A percentile compares a stretch with the other conserved stretches of the same genome.
Conservation (phyloP, 2,329 filamentous ascomycete species). For the Colletotrichum liaoningense region DNA sequence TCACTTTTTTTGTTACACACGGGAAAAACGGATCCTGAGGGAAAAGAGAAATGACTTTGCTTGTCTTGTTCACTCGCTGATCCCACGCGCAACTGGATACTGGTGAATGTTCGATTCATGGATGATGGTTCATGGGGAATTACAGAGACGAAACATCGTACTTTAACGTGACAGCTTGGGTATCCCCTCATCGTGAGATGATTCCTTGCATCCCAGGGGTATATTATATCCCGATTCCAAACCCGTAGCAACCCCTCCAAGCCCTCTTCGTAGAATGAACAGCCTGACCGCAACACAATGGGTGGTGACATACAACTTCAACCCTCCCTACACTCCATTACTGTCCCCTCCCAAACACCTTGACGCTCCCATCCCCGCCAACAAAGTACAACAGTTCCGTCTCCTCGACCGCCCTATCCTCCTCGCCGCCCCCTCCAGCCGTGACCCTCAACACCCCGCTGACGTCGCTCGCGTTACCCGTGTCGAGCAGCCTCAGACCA, state of each 20-base stretch:
- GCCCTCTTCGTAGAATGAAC: not conserved
- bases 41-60: conserved; percentile 30
- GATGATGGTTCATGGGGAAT: too few relatives aligned
- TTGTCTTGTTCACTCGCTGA: conserved; percentile 5
- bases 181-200: too few relatives aligned
- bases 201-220: too few relatives aligned
- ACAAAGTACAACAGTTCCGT: conserved; percentile 87
- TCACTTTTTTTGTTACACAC: conserved; percentile 18
- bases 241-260: not conserved
- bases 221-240: too few relatives aligned
- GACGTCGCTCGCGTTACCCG: conserved; percentile 89
- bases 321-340: not conserved
- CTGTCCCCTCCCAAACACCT: conserved; percentile 86
- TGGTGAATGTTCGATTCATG: not conserved
- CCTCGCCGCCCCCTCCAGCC: conserved; percentile 54
- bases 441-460: conserved; percentile 88
- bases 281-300: too few relatives aligned
- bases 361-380: conserved; percentile 80
- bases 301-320: not conserved
- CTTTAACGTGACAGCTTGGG: not conserved
- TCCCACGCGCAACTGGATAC: not conserved
- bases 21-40: conserved; percentile 27
- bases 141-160: not conserved
- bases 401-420: conserved; percentile 56
- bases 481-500: conserved; percentile 81